A percentile compares a stretch with the other conserved stretches of the same genome.
These are phyloP conservation scores for Ploettnerulaceae sp. DNA, from an alignment of 2,329 filamentous ascomycete species.

Conservation along the genomic window DNA sequence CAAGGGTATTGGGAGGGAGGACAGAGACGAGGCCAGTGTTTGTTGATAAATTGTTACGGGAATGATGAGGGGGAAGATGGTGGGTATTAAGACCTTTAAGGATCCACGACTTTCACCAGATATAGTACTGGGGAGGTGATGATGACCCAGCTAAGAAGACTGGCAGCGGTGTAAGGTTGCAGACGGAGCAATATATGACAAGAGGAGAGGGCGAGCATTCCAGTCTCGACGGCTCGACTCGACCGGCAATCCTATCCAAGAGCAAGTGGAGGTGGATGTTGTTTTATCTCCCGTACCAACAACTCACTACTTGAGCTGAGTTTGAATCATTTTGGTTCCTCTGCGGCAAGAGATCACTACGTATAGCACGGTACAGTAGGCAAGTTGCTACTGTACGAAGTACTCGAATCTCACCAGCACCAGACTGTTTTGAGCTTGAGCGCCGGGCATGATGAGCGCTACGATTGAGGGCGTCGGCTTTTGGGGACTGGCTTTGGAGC, in stretches of 20 bases:
- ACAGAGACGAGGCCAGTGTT: not conserved
- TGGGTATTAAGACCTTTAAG: not conserved
- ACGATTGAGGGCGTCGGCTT: not conserved
- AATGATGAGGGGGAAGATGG: not conserved
- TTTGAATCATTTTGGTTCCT: too few species aligned
- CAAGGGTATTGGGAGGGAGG: not conserved
- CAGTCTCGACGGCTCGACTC: not conserved
- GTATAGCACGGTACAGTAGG: too few species aligned
- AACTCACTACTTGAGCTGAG: not conserved
- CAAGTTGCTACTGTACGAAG: constrained; percentile 4
- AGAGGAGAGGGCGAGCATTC: not conserved
- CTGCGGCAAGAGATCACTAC: too few species aligned
- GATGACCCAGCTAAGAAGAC: not conserved
- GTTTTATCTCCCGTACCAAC: too few species aligned
- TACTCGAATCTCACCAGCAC: too few species aligned
- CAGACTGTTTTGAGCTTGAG: constrained; percentile 7
- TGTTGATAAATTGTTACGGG: not conserved
- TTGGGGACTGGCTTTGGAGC: too few species aligned
- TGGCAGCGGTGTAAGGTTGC: constrained; percentile 3
- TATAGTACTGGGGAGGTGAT: not conserved
- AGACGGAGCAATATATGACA: not conserved
- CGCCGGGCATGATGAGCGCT: constrained; percentile 1
- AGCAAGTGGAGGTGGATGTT: not conserved
- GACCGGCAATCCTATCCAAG: not conserved
- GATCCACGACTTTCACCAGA: not conserved